phyloP scores from a whole-genome alignment of 768 basidiomycete genomes.

The Calocera cornea region DNA sequence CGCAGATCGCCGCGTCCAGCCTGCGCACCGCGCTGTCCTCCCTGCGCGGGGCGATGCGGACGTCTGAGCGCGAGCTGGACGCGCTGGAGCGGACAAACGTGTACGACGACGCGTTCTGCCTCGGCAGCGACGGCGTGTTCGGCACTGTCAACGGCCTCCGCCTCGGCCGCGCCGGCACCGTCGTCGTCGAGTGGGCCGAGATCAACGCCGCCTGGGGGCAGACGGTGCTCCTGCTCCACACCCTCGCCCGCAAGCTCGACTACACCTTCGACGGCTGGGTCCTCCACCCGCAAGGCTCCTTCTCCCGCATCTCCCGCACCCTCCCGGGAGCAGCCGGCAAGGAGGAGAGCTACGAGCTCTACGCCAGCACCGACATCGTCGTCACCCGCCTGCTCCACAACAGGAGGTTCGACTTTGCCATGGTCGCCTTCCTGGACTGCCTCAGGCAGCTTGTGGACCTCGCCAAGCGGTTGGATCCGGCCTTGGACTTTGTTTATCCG shows the following conservation, averaged over 20 bases:
- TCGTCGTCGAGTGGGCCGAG: constrained; percentile 87
- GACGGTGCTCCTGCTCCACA: constrained; percentile 79
- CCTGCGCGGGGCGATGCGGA: constrained; percentile 5
- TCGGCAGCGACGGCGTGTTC: constrained; percentile 86
- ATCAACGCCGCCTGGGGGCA: constrained; percentile 99
- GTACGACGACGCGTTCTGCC: constrained; percentile 91
- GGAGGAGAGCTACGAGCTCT: constrained; percentile 73
- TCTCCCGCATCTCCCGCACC: constrained; percentile 78
- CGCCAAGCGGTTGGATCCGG: constrained; percentile 57
- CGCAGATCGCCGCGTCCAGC: constrained; percentile 3
- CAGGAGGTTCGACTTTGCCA: constrained; percentile 85
- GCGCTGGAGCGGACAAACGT: constrained; percentile 86
- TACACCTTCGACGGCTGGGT: constrained; percentile 73
- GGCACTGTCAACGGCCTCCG: constrained; percentile 97
- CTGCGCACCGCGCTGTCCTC: constrained; percentile 9
- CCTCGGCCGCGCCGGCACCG: constrained; percentile 71
- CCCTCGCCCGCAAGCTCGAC: constrained; percentile 82
- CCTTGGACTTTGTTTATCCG: constrained; percentile 76
- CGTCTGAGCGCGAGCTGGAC: constrained; percentile 18
- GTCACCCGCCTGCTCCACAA: constrained; percentile 81
- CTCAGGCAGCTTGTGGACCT: constrained; percentile 83
- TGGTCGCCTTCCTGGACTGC: constrained; percentile 94
- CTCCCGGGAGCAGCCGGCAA: constrained; percentile 47
- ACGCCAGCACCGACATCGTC: constrained; percentile 69
- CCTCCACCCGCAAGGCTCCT: constrained; percentile 86